Base-by-base conservation (phyloP, 2,329 filamentous ascomycete genomes). In the Pyricularia sp. region DNA sequence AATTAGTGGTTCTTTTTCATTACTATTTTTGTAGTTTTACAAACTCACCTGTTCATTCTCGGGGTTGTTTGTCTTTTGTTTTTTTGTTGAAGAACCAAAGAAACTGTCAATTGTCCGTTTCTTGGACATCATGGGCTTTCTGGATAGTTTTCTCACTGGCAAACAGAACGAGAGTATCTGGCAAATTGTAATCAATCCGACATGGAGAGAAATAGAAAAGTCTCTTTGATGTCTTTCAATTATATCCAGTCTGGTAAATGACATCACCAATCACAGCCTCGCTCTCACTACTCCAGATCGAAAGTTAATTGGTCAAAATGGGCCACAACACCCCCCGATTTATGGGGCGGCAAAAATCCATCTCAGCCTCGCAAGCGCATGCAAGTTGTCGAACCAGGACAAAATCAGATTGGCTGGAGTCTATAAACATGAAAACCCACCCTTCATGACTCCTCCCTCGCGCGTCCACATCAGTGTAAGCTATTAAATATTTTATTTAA, bases 81-180 rank as follows among this genome's bases (percentile, higher is more conserved):
- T 81, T 73, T 85, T 83, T 3, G 75, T 70, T 26, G 80, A 75
- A 1, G 85, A 82, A 33, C 81, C 80, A 77, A 93, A 92, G 79
- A 92, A 93, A 12, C 84, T 79, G 70, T 92, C 89, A 1, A 93
- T 81, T 0, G 90, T 91, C 69, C 90, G 83, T 75, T 90, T 89
- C 67, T 79, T 79, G 0, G 79, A 76, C 78, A 79, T 73, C 69
- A 66, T 71, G 33, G 23, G 23, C 69, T 26, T 28, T 66, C 4
- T 69, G 12, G 9, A 7, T 6, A 61, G 25, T 0, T 23, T 12
- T 3, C 25, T 10, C 10, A 3, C 3, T 25, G n/a, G 7, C 4
- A 23, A 25, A 59, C 1, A 55, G 2, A 55, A 5, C 20, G 7
- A 59, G 25, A 59, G 14, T 6, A 23, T 14, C 58, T 1, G 17